Base-by-base conservation (phyloP, 148 eudicot genomes). In the Spergularia bocconei region DNA sequence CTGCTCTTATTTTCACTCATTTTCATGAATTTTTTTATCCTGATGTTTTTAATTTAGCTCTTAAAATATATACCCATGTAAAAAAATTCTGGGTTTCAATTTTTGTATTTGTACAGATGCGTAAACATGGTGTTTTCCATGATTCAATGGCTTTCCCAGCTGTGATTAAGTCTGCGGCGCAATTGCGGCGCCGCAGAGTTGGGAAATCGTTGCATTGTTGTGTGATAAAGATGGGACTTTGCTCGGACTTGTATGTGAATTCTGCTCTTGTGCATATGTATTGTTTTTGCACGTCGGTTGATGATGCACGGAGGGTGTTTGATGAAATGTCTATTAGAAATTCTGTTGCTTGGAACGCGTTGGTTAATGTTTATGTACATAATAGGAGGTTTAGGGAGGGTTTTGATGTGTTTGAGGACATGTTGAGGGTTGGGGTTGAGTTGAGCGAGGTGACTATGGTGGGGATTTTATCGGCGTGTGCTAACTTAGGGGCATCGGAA, bases 181-280 rank as follows among this genome's bases (percentile, higher is more conserved):
- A 67, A 50, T 59, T 80, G 44, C 5, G 69, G 20, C 68, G 79
- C 60, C 77, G 76, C 58, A 76, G 57, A 52, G 60, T 82, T 67
- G 89, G 91, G 41, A 82, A 78, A 77, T 84, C 81, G 53, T 10
- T 88, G 13, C 91, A 88, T 80, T 78, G 87, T 77, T 74, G 72
- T 60, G 74, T 74, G 36, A 53, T 86, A 48, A 84, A 84, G 70
- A 83, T 79, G 81, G 91, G 91, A 19, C 69, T 86, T 51, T 74
- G 76, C 29, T 64, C 51, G 14, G 82, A 86, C 63, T 81, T 84
- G 69, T 82, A 60, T 84, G 86, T 80, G 19, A 81, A 85, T 56
- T 86, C 86, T 64, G 69, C 91, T 13, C 74, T 82, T 67, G 75
- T 85, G 76, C 87, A 85, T 70, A 76, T 88, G 87, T 88, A 85